Conservation (phyloP, 1,284 basidiomycete species). For the Puccinia polysora region DNA sequence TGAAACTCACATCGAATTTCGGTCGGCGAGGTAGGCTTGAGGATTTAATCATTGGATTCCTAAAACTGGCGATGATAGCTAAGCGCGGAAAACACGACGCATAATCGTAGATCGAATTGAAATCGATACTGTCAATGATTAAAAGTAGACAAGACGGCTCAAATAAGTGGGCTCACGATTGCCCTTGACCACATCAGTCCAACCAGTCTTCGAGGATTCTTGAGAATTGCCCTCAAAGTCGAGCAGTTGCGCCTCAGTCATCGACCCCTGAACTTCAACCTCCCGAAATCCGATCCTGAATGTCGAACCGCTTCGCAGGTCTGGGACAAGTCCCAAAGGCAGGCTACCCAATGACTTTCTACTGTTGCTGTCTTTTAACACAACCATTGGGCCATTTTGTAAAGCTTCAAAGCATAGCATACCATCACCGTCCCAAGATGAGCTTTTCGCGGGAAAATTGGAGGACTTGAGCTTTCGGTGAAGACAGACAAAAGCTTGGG, state of each 20-base stretch:
- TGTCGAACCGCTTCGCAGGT: not conserved
- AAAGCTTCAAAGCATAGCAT: constrained; percentile 11
- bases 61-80: not conserved
- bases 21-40: not conserved
- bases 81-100: not conserved
- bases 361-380: constrained; percentile 30
- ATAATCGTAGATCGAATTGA: not conserved
- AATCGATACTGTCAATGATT: not conserved
- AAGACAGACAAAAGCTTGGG: constrained; percentile 20
- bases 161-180: not conserved
- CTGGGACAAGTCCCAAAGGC: not conserved
- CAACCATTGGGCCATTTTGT: constrained; percentile 22
- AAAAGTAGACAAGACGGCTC: not conserved
- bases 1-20: constrained; percentile 19
- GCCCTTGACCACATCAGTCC: constrained; percentile 31
- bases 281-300: constrained; percentile 33
- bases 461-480: constrained; percentile 19
- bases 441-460: constrained; percentile 1
- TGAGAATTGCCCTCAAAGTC: constrained; percentile 3
- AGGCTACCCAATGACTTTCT: constrained; percentile 20
- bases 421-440: constrained; percentile 39
- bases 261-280: constrained; percentile 28
- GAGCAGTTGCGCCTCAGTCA: not conserved
- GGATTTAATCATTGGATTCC: constrained; percentile 25
- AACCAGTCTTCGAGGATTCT: not conserved